Conservation (phyloP, 768 basidiomycete genomes). For the Amanita phalloides region DNA sequence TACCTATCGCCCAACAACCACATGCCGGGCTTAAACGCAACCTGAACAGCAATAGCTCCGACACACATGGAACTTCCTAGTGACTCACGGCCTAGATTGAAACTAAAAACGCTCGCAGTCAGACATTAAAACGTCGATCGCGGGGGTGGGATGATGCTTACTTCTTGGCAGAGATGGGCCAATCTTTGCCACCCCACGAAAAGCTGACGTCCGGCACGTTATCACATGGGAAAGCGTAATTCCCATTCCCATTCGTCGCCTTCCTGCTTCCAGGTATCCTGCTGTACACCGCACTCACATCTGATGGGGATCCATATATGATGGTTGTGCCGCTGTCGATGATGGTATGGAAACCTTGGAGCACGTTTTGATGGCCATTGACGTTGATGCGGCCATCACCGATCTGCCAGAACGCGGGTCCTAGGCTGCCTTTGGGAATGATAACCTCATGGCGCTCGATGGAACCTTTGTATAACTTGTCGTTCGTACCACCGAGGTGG, state of each 20-base stretch:
- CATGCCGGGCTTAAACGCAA: background rate
- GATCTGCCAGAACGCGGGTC: background rate
- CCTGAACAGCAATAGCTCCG: background rate
- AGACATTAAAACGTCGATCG: too few relatives aligned
- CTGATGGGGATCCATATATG: background rate
- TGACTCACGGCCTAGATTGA: background rate
- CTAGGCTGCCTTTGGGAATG: background rate
- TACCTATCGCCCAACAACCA: constrained; percentile 5
- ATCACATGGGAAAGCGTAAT: constrained; percentile 1
- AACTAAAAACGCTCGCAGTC: background rate
- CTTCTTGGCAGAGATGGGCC: background rate
- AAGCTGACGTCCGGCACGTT: background rate
- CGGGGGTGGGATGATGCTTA: background rate
- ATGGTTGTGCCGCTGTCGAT: constrained; percentile 2
- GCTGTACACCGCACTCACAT: background rate
- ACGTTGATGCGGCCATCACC: background rate
- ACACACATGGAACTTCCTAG: background rate
- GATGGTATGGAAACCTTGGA: background rate
- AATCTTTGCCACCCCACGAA: constrained; percentile 1
- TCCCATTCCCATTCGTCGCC: background rate
- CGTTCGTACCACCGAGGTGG: background rate
- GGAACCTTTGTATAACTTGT: background rate
- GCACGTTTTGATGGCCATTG: background rate
- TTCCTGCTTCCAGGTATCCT: background rate
- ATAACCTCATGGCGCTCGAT: background rate